Evolutionary conservation across 2,329 filamentous ascomycete species (phyloP).

Genomic region (Diaporthe destruens): DNA sequence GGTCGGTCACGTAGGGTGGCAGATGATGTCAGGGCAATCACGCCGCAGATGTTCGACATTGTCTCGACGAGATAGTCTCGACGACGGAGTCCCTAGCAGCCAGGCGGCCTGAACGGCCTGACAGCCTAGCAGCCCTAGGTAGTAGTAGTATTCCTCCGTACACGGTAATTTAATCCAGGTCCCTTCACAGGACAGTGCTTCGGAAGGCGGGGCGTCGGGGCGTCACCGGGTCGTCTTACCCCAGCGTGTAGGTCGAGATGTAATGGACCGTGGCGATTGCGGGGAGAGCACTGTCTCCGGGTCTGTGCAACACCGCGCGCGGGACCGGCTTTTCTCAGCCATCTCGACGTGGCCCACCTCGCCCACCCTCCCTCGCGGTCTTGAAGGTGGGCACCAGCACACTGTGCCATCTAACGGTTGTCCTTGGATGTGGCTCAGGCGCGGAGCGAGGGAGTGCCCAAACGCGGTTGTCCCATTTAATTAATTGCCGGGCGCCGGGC

Average conservation of each 20-base stretch:
- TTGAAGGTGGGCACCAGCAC: not conserved
- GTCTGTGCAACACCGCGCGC: not conserved
- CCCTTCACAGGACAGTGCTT: slow-evolving; percentile 15
- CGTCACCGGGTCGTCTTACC: slow-evolving; percentile 16
- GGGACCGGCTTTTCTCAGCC: not conserved
- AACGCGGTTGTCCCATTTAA: slow-evolving; percentile 20
- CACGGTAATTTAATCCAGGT: slow-evolving; percentile 27
- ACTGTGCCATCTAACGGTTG: slow-evolving; percentile 17
- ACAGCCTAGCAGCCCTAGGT: too few species aligned
- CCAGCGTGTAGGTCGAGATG: slow-evolving; percentile 9
- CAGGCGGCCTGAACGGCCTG: too few species aligned
- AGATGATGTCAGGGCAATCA: slow-evolving; percentile 26
- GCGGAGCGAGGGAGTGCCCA: not conserved
- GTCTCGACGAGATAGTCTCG: slow-evolving; percentile 20
- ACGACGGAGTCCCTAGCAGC: slow-evolving; percentile 22
- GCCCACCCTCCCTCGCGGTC: not conserved
- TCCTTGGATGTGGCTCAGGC: slow-evolving; percentile 9
- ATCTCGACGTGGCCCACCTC: slow-evolving; percentile 4
- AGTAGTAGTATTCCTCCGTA: too few species aligned
- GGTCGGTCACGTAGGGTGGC: slow-evolving; percentile 6
- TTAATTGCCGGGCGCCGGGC: slow-evolving; percentile 6
- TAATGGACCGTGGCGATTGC: slow-evolving; percentile 24
- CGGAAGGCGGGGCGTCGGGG: slow-evolving; percentile 24
- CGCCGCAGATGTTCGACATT: slow-evolving; percentile 15
- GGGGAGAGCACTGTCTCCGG: not conserved